phyloP scores from a whole-genome alignment of 257 asterid genomes.

The Solanum clarkiae region DNA sequence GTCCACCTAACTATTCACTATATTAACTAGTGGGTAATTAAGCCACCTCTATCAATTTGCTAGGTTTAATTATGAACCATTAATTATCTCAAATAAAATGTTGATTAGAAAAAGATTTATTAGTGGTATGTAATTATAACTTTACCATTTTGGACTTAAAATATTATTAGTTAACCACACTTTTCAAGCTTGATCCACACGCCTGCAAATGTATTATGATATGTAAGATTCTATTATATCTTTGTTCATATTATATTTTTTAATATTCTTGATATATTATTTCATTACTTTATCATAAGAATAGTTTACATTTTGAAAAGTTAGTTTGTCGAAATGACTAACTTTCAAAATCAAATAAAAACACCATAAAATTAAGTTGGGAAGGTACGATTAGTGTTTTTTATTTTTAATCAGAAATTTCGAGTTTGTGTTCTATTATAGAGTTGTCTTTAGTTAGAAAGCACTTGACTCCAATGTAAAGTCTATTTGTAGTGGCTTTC shows the following conservation, averaged over 20 bases:
- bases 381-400: neutral
- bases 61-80: neutral
- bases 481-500: neutral
- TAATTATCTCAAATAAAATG: neutral
- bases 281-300: neutral
- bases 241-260: neutral
- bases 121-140: neutral
- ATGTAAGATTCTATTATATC: neutral
- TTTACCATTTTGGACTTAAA: neutral
- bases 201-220: neutral
- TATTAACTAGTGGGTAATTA: neutral
- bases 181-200: neutral
- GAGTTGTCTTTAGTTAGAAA: neutral
- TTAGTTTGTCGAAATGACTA: neutral
- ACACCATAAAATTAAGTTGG: no score
- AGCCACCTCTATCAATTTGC: neutral
- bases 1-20: neutral
- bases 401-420: no score
- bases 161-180: neutral
- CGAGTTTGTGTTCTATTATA: no score
- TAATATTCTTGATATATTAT: neutral
- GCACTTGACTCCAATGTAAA: fast-evolving
- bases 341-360: neutral
- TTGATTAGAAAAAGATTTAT: neutral
- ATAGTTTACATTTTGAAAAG: neutral